A percentile compares a stretch with the other conserved stretches of the same genome.
Conservation (phyloP, 441 rosid genomes). For the Adansonia gregorii region DNA sequence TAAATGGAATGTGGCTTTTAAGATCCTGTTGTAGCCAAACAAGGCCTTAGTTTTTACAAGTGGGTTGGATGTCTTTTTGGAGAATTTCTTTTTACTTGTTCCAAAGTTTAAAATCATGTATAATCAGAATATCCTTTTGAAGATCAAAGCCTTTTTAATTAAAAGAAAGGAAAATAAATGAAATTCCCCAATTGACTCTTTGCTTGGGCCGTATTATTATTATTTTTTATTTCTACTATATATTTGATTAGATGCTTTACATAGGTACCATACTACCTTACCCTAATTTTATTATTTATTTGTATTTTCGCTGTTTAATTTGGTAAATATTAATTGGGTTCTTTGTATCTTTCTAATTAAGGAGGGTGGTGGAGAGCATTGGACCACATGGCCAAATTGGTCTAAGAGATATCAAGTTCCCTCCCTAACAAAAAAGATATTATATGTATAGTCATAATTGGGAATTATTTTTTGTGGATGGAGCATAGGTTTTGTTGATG, state of each 20-base stretch:
- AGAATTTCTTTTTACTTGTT: constrained; percentile 8
- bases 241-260: constrained; percentile 17
- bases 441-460: constrained; percentile 6
- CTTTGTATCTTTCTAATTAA: constrained; percentile 36
- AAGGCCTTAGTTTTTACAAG: constrained; percentile 23
- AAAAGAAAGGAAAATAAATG: neutral
- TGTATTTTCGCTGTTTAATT: neutral
- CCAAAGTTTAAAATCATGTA: neutral
- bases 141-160: neutral
- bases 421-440: neutral
- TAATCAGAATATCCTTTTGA: constrained; percentile 33
- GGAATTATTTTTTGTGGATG: constrained; percentile 27
- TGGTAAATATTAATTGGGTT: constrained; percentile 6
- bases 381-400: constrained; percentile 6
- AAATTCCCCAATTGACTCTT: constrained; percentile 13
- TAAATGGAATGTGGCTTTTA: constrained; percentile 63
- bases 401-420: neutral
- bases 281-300: neutral
- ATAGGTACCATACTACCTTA: neutral
- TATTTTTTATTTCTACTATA: too few species aligned
- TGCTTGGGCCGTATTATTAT: constrained; percentile 14
- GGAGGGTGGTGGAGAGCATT: constrained; percentile 22
- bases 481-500: constrained; percentile 25
- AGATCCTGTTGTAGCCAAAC: constrained; percentile 44
- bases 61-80: constrained; percentile 26